Conservation (phyloP, 2,329 filamentous ascomycete species). For the Chaetomiaceae sp. region DNA sequence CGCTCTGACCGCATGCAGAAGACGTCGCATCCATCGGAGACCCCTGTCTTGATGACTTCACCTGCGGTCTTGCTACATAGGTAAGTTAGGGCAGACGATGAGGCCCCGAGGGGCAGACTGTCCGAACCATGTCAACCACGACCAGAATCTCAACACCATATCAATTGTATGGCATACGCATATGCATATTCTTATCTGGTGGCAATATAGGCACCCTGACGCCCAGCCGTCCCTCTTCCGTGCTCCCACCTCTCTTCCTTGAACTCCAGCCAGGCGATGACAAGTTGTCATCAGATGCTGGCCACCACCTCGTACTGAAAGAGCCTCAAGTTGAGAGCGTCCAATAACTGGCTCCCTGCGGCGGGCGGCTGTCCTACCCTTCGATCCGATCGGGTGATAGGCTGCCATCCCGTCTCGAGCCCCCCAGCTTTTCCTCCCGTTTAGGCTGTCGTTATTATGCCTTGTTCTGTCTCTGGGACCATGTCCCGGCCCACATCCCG, state of each 20-base stretch:
- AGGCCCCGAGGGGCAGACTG: neutral
- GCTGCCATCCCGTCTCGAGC: neutral
- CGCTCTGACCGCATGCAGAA: neutral
- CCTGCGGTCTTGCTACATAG: neutral
- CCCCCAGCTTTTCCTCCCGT: neutral
- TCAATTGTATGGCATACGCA: no score
- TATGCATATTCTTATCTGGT: no score
- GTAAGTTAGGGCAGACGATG: no score
- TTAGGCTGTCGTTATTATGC: neutral
- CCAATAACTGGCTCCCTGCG: constrained; percentile 7
- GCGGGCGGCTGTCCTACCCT: neutral
- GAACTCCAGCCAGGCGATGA: neutral
- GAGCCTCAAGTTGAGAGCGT: constrained; percentile 14
- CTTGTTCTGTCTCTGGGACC: neutral
- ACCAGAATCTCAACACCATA: neutral
- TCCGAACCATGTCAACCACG: neutral
- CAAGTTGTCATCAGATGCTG: neutral
- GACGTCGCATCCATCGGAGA: neutral
- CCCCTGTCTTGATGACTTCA: neutral
- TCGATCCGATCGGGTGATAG: neutral
- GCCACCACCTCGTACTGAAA: neutral
- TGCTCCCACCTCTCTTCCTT: no score
- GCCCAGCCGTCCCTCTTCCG: no score
- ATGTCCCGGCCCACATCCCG: neutral
- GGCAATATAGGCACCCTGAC: no score